phyloP scores from a whole-genome alignment of 306 rosid genomes.

The Gillenia trifoliata region DNA sequence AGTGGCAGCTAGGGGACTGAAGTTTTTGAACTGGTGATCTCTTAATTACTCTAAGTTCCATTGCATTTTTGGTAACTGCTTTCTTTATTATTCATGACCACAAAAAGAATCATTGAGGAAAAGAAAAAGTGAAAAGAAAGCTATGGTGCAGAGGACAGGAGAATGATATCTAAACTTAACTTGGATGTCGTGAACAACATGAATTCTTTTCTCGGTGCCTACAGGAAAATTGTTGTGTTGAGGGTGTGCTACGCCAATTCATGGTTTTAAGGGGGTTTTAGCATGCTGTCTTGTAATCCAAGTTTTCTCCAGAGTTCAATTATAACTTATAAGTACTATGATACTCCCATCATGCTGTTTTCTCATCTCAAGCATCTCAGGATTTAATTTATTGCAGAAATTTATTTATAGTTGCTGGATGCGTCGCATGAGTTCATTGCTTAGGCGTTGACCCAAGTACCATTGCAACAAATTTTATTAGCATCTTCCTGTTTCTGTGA shows the following conservation, averaged over 20 bases:
- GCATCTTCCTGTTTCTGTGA: background rate
- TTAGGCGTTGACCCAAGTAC: background rate
- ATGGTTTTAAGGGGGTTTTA: background rate
- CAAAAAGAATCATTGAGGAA: background rate
- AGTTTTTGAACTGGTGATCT: slow-evolving; percentile 74
- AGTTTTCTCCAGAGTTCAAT: background rate
- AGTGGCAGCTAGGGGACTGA: slow-evolving; percentile 73
- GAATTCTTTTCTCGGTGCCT: background rate
- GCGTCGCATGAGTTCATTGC: background rate
- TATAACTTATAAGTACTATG: background rate
- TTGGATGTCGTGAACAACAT: background rate
- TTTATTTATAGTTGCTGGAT: background rate
- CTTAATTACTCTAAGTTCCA: background rate
- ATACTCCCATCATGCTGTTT: background rate
- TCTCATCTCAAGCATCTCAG: background rate
- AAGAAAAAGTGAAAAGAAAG: background rate
- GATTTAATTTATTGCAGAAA: background rate
- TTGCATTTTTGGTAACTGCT: background rate
- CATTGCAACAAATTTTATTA: background rate
- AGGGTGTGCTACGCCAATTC: background rate
- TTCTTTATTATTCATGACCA: background rate
- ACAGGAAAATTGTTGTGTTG: background rate
- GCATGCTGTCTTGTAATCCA: background rate
- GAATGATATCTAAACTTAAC: background rate
- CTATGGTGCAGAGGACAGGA: background rate